Evolutionary conservation across 306 rosid species (phyloP), one percentile per base, ranked within the genome.

Genomic region (Rubus idaeus): DNA sequence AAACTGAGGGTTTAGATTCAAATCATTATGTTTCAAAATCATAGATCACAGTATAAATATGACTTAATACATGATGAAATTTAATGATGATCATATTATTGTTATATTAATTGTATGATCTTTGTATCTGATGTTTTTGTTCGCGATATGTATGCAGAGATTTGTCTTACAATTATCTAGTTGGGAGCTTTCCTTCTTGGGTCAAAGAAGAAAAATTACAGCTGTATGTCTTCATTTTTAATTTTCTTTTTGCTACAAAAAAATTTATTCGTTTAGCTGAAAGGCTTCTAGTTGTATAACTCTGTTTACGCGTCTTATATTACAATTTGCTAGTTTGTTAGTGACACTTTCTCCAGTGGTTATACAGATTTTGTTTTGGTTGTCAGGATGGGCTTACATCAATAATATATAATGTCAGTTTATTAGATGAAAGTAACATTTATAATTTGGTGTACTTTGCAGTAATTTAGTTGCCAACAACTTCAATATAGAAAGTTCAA

Each of bases 401-500:
- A 30, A 30, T 30, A 30, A 30, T 30, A 30, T 30, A 2, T 30
- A 30, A 30, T 30, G 35, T 30, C 35, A 30, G 35, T 30, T 30
- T 10, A 61, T 47, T 51, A 56, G 61, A 13, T 75, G 77, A 80
- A 82, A 71, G 30, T 84, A 21, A 73, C 68, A 37, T 49, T 5
- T 10, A 30, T 75, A 75, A 70, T 81, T 76, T 62, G 62, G 52
- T 75, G 51, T 82, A 62, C 42, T 68, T 5, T 84, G 83, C 94
- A 94, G 97, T 64, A 94, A 94, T 78, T 75, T 87, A 60, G 96
- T 94, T 18, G 96, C 88, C 76, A 94, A 91, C 93, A 87, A 87
- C 83, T 86, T 94, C 63, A 86, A 86, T 16, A 30, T 82, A 71
- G 89, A 74, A 8, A 64, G 76, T 67, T 86, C 86, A 70, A 74